A percentile compares a stretch with the other conserved stretches of the same genome.
Conservation (phyloP, 345 rosid species). For the Conringia planisiliqua region DNA sequence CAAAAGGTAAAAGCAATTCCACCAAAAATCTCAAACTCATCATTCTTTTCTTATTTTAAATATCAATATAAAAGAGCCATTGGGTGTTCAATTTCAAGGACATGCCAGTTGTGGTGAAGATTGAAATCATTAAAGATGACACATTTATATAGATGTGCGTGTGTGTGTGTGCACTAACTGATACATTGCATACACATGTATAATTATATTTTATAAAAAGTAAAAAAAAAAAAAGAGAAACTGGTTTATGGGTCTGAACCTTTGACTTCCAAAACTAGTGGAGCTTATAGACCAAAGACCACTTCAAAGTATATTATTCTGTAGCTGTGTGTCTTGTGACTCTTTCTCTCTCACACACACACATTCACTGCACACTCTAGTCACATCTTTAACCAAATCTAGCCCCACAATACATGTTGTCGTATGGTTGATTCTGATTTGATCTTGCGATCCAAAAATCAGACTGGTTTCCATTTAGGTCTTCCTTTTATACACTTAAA, state of each 20-base stretch:
- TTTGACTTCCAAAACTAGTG: constrained; percentile 36
- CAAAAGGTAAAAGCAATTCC: constrained; percentile 27
- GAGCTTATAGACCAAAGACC: constrained; percentile 31
- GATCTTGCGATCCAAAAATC: constrained; percentile 11
- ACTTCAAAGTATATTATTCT: constrained; percentile 14
- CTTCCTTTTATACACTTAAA: neutral
- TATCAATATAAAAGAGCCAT: neutral
- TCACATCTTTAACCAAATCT: constrained; percentile 28
- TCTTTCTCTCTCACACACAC: constrained; percentile 12
- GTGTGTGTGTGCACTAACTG: constrained; percentile 17
- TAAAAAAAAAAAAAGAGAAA: neutral
- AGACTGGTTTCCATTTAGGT: neutral
- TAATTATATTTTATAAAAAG: neutral
- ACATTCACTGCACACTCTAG: constrained; percentile 23
- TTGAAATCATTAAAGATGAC: constrained; percentile 14
- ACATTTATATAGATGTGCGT: neutral
- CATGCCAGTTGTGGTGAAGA: constrained; percentile 22
- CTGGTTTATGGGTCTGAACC: constrained; percentile 26
- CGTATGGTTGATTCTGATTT: constrained; percentile 17
- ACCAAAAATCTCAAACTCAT: constrained; percentile 23
- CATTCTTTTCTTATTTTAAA: neutral
- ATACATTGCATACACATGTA: constrained; percentile 15
- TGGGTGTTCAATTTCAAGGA: constrained; percentile 11
- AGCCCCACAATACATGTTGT: constrained; percentile 21
- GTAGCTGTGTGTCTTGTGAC: constrained; percentile 33